Evolutionary conservation across 2,329 filamentous ascomycete species (phyloP), one percentile per base, ranked within the genome.

Genomic region (Fusarium concolor): DNA sequence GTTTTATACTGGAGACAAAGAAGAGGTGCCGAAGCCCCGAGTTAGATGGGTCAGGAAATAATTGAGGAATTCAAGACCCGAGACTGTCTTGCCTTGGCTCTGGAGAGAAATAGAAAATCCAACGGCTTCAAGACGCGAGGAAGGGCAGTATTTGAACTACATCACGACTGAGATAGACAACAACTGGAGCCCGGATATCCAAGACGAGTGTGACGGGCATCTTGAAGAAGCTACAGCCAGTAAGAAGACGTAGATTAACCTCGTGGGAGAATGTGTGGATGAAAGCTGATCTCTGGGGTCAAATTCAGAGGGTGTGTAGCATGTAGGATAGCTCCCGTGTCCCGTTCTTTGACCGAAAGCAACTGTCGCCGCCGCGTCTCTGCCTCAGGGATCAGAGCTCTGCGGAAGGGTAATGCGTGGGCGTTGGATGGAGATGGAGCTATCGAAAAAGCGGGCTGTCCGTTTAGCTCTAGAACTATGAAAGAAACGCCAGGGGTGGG

Each of bases 241-340:
- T 74, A 54, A 73, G 71, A 70, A 57, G 29, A 37, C 38, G 35
- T 44, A 46, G 29, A 62, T 59, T 63, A 65, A 62, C 72, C 71
- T 61, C 72, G 72, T 74, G 72, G 71, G 73, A 73, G 63, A 74
- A 65, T 51, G 69, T 71, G 56, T 74, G 72, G 72, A 65, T 53
- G 59, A 68, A 62, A 74, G 62, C 38, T 45, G 60, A 65, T 73
- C 66, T 70, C 58, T 68, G 62, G 52, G 62, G 53, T 61, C 52
- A 33, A 61, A 49, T 43, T 47, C 37, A 24, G 50, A 49, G 67
- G 50, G 66, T 46, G 53, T 63, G 62, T 35, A 52, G 50, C 35
- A 52, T 35, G 39, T 15, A 56, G 15, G 17, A 46, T 60, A 64
- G 60, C 45, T 67, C 58, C 65, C 65, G 64, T 60, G 64, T 58